Evolutionary conservation across 2,329 filamentous ascomycete genomes (phyloP), one percentile per base, ranked within the genome.

Genomic region (Aspergillus novoparasiticus): DNA sequence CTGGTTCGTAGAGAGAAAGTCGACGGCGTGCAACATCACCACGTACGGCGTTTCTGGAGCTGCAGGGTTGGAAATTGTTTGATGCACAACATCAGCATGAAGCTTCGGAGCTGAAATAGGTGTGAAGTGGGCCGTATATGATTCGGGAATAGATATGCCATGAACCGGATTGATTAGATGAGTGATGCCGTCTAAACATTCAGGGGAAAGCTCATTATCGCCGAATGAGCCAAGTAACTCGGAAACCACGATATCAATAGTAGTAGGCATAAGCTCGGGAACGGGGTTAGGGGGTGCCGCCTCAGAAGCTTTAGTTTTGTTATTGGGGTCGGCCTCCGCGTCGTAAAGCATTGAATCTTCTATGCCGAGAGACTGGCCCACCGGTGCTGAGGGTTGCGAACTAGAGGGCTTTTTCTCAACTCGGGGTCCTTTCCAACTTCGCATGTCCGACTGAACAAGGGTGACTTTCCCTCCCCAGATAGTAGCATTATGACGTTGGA

Each of bases 401-500:
- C 34, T 12, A 11, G 53, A 6, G 30, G n/a, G 28, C 28, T 68
- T 69, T 58, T 65, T 73, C 64, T 61, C 71, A 58, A 75, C 70
- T 21, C 64, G 70, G 1, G 94, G 94, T 0, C 96, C 96, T 72
- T 91, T 91, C 96, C 96, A 99, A 64, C 90, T 90, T 56, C 95
- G 89, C 95, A 99, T 99, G 76, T 99, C 95, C 0, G 93, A 96
- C 80, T 97, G 96, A 68, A 98, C 90, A 36, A 99, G 87, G 1
- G 89, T 94, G 23, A 97, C 94, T 59, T 85, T 86, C 26, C 89
- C 88, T 62, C 83, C 85, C 95, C 95, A 99, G n/a, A 88, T 84
- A 21, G 85, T 87, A 67, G 89, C 84, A 73, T 98, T 98, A 74
- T 96, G 93, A 28, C 92, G 86, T 65, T 97, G 88, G 2, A 99